Conservation (phyloP, 208 protist species). For the Wallacemonas sp. region DNA sequence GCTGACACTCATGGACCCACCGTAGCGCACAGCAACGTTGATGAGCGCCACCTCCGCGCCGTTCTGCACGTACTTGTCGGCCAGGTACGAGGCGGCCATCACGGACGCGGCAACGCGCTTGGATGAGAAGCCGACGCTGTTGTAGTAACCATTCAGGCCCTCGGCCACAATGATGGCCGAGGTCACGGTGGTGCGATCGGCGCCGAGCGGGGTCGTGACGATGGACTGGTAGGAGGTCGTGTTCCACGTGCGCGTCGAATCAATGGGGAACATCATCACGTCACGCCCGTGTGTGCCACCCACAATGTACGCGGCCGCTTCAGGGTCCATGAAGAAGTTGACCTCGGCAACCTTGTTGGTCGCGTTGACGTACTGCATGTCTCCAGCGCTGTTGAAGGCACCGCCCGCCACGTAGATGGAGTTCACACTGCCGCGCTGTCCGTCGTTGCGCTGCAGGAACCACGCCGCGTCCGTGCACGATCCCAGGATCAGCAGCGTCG, state of each 20-base stretch:
- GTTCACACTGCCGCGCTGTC: slow-evolving; percentile 23
- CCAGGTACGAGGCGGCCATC: slow-evolving; percentile 27
- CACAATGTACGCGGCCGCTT: slow-evolving; percentile 59
- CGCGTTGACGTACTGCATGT: slow-evolving; percentile 49
- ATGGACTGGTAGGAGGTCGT: slow-evolving; percentile 32
- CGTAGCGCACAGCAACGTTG: slow-evolving; percentile 36
- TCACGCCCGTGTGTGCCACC: slow-evolving; percentile 37
- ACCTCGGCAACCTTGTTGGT: slow-evolving; percentile 49
- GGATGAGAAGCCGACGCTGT: slow-evolving; percentile 15
- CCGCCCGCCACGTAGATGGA: slow-evolving; percentile 56
- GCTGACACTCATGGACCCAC: slow-evolving; percentile 16
- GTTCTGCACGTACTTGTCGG: slow-evolving; percentile 30
- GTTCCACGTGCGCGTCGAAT: slow-evolving; percentile 46
- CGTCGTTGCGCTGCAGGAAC: slow-evolving; percentile 45
- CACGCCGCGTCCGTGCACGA: slow-evolving; percentile 66
- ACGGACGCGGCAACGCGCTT: slow-evolving; percentile 28
- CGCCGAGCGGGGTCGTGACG: slow-evolving; percentile 16
- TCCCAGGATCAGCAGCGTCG: slow-evolving; percentile 57
- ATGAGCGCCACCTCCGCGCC: slow-evolving; percentile 32
- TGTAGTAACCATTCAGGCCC: slow-evolving; percentile 37
- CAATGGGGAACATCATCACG: slow-evolving; percentile 55
- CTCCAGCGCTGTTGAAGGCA: slow-evolving; percentile 36
- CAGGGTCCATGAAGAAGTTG: slow-evolving; percentile 75
- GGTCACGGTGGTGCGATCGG: slow-evolving; percentile 4
- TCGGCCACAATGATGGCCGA: slow-evolving; percentile 23